phyloP scores from a whole-genome alignment of 169 alveolate genomes.

The Cryptosporidium sp. region DNA sequence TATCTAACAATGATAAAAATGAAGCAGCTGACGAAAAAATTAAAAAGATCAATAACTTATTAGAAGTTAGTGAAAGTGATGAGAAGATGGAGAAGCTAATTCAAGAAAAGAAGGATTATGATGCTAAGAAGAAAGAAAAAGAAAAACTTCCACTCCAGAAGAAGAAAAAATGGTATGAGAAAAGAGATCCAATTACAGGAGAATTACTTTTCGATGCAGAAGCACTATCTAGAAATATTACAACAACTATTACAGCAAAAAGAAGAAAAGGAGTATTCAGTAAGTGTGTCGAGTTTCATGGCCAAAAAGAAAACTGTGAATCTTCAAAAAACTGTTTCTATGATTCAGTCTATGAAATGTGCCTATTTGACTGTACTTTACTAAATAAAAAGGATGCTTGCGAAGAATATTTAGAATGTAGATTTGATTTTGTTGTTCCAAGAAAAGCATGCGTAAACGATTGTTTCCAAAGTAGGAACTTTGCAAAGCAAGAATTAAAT shows the following conservation, averaged over 20 bases:
- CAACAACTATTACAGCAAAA: slow-evolving; percentile 45
- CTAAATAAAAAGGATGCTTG: slow-evolving; percentile 65
- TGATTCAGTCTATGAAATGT: slow-evolving; percentile 60
- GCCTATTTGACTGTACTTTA: slow-evolving; percentile 47
- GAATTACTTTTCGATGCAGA: slow-evolving; percentile 59
- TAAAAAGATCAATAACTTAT: slow-evolving; percentile 3
- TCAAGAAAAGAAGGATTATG: slow-evolving; percentile 59
- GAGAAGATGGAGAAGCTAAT: slow-evolving; percentile 27
- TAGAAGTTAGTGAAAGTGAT: slow-evolving; percentile 7
- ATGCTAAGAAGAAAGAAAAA: slow-evolving; percentile 25
- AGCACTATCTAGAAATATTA: slow-evolving; percentile 52
- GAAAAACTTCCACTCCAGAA: slow-evolving; percentile 26
- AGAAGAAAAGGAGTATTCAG: slow-evolving; percentile 65
- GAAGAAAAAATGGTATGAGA: slow-evolving; percentile 63
- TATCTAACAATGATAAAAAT: neutral
- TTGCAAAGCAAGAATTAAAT: slow-evolving; percentile 52
- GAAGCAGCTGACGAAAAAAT: neutral
- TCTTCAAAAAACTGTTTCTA: slow-evolving; percentile 41
- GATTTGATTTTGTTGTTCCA: slow-evolving; percentile 64
- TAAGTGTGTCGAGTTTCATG: slow-evolving; percentile 41
- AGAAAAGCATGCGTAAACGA: slow-evolving; percentile 73
- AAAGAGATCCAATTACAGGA: slow-evolving; percentile 70
- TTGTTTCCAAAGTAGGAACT: slow-evolving; percentile 67
- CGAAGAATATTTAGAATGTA: slow-evolving; percentile 71
- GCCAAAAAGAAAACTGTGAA: slow-evolving; percentile 61